phyloP scores from a whole-genome alignment of 2,329 filamentous ascomycete genomes.

The Hypomyces rosellus region DNA sequence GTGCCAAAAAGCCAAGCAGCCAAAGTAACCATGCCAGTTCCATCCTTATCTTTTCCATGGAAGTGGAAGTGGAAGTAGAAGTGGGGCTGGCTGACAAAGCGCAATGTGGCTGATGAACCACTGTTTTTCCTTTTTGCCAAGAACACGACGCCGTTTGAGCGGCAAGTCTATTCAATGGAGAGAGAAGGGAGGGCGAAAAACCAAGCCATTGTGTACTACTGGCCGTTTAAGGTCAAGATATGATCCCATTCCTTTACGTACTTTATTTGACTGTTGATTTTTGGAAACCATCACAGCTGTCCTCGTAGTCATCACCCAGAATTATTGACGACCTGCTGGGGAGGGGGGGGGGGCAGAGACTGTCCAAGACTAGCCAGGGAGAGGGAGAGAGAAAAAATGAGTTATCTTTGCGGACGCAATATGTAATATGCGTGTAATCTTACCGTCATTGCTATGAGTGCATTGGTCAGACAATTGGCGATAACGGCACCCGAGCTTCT shows the following conservation, averaged over 20 bases:
- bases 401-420: too few relatives aligned
- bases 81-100: slow-evolving; percentile 6
- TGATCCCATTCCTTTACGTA: not conserved
- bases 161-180: too few relatives aligned
- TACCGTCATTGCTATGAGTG: too few relatives aligned
- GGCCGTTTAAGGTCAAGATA: not conserved
- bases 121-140: slow-evolving; percentile 2
- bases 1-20: not conserved
- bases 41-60: slow-evolving; percentile 7
- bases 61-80: not conserved
- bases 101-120: slow-evolving; percentile 9
- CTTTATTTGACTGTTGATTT: not conserved
- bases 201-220: not conserved
- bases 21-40: slow-evolving; percentile 2
- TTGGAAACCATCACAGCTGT: not conserved
- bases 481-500: too few relatives aligned
- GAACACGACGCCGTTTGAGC: slow-evolving; percentile 1
- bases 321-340: too few relatives aligned
- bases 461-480: too few relatives aligned
- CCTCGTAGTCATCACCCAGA: too few relatives aligned
- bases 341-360: too few relatives aligned
- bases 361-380: too few relatives aligned
- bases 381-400: too few relatives aligned
- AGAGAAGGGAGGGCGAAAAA: not conserved
- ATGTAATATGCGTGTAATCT: too few relatives aligned